phyloP scores from a whole-genome alignment of 192 early-diverging fungal genomes.

The Spizellomyces punctatus region DNA sequence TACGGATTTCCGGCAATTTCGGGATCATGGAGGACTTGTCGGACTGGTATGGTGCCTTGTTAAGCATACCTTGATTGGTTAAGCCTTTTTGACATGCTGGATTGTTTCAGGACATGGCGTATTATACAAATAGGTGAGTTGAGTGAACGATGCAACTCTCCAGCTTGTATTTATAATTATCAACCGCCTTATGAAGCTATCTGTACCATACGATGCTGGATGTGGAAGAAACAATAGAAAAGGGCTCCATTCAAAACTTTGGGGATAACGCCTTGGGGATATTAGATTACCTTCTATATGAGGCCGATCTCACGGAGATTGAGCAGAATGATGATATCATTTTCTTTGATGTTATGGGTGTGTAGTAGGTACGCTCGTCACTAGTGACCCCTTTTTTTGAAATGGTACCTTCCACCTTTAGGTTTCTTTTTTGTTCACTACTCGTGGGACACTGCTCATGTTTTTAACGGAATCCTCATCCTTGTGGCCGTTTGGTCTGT shows the following conservation, averaged over 20 bases:
- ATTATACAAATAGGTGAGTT: slow-evolving; percentile 68
- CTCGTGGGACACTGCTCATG: slow-evolving; percentile 53
- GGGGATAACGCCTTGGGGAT: slow-evolving; percentile 70
- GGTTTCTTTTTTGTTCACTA: slow-evolving; percentile 61
- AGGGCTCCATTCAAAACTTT: slow-evolving; percentile 70
- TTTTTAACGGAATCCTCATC: slow-evolving; percentile 48
- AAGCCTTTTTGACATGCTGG: too few species aligned
- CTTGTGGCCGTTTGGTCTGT: slow-evolving; percentile 29
- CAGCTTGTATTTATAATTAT: not conserved
- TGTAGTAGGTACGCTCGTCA: not conserved
- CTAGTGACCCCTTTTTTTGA: not conserved
- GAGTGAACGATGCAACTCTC: not conserved
- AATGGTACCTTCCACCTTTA: slow-evolving; percentile 7
- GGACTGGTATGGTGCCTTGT: slow-evolving; percentile 21
- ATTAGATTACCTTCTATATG: slow-evolving; percentile 49
- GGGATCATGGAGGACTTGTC: slow-evolving; percentile 65
- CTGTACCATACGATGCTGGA: slow-evolving; percentile 75
- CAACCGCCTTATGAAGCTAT: slow-evolving; percentile 9
- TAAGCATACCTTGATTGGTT: not conserved
- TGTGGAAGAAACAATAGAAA: slow-evolving; percentile 51
- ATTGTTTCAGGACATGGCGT: slow-evolving; percentile 60
- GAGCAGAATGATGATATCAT: slow-evolving; percentile 52
- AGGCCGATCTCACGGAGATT: slow-evolving; percentile 49
- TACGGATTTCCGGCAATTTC: slow-evolving; percentile 78
- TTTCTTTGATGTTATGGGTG: slow-evolving; percentile 68